These are phyloP conservation scores for Coemansia sp. DNA, from an alignment of 192 early-diverging fungal genomes.

Conservation along the genomic window DNA sequence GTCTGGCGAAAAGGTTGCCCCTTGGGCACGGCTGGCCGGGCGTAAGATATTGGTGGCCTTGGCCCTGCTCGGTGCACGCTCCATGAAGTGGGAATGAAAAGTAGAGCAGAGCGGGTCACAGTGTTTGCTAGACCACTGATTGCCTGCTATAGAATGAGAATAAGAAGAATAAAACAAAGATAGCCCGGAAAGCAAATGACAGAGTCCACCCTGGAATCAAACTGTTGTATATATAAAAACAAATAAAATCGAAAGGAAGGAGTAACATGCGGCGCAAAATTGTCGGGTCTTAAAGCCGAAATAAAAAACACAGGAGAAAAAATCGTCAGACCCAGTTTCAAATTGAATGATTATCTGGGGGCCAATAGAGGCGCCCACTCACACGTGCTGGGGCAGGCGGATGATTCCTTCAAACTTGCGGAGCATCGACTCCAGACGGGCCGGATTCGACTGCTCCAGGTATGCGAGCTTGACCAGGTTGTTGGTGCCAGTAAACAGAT, in stretches of 20 bases:
- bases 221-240: too few species aligned
- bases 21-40: slow-evolving; percentile 48
- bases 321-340: background rate
- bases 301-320: background rate
- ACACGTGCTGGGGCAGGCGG: slow-evolving; percentile 38
- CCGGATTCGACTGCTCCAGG: slow-evolving; percentile 27
- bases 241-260: background rate
- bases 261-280: background rate
- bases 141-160: background rate
- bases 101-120: background rate
- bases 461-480: slow-evolving; percentile 47
- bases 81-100: slow-evolving; percentile 19
- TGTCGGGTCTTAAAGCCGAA: background rate
- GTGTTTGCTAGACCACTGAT: background rate
- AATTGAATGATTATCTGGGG: background rate
- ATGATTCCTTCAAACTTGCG: slow-evolving; percentile 35
- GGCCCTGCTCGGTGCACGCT: slow-evolving; percentile 49
- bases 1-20: slow-evolving; percentile 7
- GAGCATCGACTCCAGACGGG: slow-evolving; percentile 28
- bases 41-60: slow-evolving; percentile 53
- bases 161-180: too few species aligned
- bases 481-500: slow-evolving; percentile 43
- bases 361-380: slow-evolving; percentile 9
- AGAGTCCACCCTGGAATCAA: too few species aligned
- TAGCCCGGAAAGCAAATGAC: too few species aligned